These are phyloP conservation scores for Bipolaris zeicola DNA, from an alignment of 2,329 filamentous ascomycete species.

Conservation along the genomic window DNA sequence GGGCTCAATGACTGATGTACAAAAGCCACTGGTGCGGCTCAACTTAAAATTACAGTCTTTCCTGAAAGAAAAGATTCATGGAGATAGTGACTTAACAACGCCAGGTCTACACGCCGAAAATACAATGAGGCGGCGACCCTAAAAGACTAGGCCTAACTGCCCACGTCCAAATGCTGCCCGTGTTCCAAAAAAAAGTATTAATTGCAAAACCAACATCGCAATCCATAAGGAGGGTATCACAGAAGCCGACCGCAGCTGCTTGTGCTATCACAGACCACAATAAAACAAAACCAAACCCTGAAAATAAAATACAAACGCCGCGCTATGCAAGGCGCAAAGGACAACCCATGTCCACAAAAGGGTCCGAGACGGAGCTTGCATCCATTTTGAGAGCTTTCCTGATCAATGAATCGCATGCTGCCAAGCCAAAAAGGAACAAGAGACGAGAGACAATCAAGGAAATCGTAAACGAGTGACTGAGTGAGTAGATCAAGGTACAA, in stretches of 20 bases:
- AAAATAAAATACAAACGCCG: conserved; percentile 33
- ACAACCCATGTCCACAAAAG: conserved; percentile 5
- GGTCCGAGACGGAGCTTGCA: neutral
- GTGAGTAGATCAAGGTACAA: conserved; percentile 36
- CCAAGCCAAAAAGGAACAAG: conserved; percentile 21
- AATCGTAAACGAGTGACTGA: conserved; percentile 11
- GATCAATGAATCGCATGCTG: conserved; percentile 23
- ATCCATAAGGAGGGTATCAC: conserved; percentile 26
- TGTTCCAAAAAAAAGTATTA: conserved; percentile 3
- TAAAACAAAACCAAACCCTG: conserved; percentile 16
- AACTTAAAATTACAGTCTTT: conserved; percentile 30
- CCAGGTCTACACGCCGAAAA: conserved; percentile 2
- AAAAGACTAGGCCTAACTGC: conserved; percentile 2
- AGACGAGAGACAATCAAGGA: conserved; percentile 17
- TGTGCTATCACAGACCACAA: conserved; percentile 32
- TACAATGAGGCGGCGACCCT: conserved; percentile 7
- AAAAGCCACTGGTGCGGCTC: conserved; percentile 22
- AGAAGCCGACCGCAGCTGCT: conserved; percentile 24
- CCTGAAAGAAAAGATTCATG: conserved; percentile 8
- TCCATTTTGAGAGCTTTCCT: conserved; percentile 4
- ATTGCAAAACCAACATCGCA: conserved; percentile 5
- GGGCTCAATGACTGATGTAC: neutral
- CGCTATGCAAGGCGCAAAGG: conserved; percentile 26
- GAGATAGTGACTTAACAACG: conserved; percentile 1
- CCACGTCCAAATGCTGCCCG: conserved; percentile 9